Conservation (phyloP, 2,329 filamentous ascomycete species). For the Pyrenochaeta sp. region DNA sequence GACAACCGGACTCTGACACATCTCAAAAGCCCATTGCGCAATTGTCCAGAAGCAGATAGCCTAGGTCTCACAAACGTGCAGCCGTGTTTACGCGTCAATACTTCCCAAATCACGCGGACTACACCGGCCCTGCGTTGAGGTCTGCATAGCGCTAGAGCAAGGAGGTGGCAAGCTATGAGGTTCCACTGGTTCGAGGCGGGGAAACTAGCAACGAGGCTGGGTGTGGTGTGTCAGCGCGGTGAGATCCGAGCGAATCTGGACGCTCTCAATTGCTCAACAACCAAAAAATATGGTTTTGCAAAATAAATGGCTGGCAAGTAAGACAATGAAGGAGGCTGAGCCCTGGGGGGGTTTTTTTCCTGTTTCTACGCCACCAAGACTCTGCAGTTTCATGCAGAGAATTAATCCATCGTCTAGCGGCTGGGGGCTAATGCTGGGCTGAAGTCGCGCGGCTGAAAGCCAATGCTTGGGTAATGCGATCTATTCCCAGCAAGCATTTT, state of each 20-base stretch:
- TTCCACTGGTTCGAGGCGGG: neutral
- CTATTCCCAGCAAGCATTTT: too few species aligned
- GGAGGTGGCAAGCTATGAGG: neutral
- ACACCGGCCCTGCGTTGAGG: neutral
- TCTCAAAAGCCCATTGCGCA: neutral
- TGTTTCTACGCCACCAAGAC: too few species aligned
- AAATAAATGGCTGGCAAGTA: too few species aligned
- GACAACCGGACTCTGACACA: neutral
- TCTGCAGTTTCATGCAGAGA: too few species aligned
- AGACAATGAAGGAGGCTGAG: too few species aligned
- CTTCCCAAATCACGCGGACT: conserved; percentile 2
- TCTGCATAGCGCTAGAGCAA: neutral
- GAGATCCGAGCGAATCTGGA: neutral
- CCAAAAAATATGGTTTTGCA: too few species aligned
- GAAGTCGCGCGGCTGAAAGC: too few species aligned
- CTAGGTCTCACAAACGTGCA: neutral
- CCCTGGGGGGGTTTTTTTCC: too few species aligned
- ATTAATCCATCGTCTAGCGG: too few species aligned
- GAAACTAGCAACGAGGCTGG: neutral
- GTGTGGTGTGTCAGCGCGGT: conserved; percentile 1
- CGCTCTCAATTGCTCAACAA: too few species aligned
- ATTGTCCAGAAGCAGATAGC: neutral
- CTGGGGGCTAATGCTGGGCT: too few species aligned
- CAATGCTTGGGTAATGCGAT: too few species aligned
- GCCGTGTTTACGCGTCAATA: conserved; percentile 15